A percentile compares a stretch with the other conserved stretches of the same genome.
These are phyloP conservation scores for Talaromyces borbonicus DNA, from an alignment of 495 filamentous ascomycete species.

Conservation along the genomic window DNA sequence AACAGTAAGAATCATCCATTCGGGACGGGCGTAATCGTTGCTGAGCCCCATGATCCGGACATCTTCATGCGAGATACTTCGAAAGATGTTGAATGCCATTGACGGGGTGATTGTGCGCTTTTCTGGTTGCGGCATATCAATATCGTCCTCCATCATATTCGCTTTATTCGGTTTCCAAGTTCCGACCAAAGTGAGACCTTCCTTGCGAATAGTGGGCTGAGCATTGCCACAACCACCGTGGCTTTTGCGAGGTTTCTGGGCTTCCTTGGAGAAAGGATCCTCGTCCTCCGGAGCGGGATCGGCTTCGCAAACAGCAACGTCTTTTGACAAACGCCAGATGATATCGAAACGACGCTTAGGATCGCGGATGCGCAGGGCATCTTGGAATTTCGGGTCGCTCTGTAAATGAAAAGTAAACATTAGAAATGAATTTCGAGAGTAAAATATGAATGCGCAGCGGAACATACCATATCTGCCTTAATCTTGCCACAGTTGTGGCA, in stretches of 20 bases:
- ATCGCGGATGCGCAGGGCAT: conserved; percentile 74
- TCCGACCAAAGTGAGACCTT: conserved; percentile 72
- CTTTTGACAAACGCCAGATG: conserved; percentile 83
- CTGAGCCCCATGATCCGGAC: conserved; percentile 82
- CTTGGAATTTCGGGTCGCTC: conserved; percentile 72
- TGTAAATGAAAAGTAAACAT: conserved; percentile 30
- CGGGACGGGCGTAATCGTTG: conserved; percentile 85
- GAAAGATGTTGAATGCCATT: conserved; percentile 75
- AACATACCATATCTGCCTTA: conserved; percentile 88
- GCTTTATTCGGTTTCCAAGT: conserved; percentile 71
- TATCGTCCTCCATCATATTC: conserved; percentile 50
- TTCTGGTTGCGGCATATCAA: conserved; percentile 57
- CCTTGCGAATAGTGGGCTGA: conserved; percentile 76
- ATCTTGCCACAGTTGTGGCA: conserved; percentile 98
- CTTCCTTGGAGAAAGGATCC: conserved; percentile 44
- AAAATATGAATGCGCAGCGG: conserved; percentile 32
- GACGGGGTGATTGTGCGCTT: conserved; percentile 78
- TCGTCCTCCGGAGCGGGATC: conserved; percentile 56
- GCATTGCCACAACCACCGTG: conserved; percentile 92
- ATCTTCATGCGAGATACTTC: conserved; percentile 67
- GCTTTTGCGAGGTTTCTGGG: conserved; percentile 32
- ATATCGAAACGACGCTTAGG: conserved; percentile 87
- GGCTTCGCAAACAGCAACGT: conserved; percentile 70
- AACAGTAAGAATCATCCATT: conserved; percentile 97
- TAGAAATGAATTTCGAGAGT: conserved; percentile 53